A percentile compares a stretch with the other conserved stretches of the same genome.
phyloP scores from a whole-genome alignment of 2,329 filamentous ascomycete genomes.

The Septoria linicola region DNA sequence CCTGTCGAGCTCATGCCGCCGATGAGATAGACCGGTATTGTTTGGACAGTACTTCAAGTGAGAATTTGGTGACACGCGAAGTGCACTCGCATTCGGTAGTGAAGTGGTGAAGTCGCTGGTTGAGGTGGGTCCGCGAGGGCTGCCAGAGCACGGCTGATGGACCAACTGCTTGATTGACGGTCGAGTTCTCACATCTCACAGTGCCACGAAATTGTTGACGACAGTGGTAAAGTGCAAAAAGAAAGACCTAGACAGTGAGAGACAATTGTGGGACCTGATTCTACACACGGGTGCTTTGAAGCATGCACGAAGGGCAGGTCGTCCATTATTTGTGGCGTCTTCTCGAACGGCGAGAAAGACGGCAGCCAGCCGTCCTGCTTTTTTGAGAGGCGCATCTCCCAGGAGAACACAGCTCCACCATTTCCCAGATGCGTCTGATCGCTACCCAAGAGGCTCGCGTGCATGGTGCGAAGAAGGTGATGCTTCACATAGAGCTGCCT shows the following conservation, averaged over 20 bases:
- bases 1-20: conserved; percentile 5
- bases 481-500: too few relatives aligned
- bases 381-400: too few relatives aligned
- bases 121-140: background rate
- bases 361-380: background rate
- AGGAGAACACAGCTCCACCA: too few relatives aligned
- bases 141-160: background rate
- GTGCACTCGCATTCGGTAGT: too few relatives aligned
- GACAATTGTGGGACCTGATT: too few relatives aligned
- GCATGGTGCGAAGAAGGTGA: too few relatives aligned
- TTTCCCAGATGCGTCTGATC: too few relatives aligned
- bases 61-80: too few relatives aligned
- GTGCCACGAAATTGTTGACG: background rate
- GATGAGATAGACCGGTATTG: background rate
- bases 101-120: background rate
- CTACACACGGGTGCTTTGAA: too few relatives aligned
- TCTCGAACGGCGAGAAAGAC: conserved; percentile 10
- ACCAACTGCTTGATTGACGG: background rate
- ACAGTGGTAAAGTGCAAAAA: background rate
- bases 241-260: background rate
- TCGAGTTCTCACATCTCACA: background rate
- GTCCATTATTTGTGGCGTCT: conserved; percentile 11
- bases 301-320: too few relatives aligned
- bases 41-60: too few relatives aligned
- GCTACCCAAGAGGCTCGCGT: too few relatives aligned